A percentile compares a stretch with the other conserved stretches of the same genome.
These are phyloP conservation scores for Emericellopsis atlantica DNA, from an alignment of 2,329 filamentous ascomycete genomes.

Conservation along the genomic window DNA sequence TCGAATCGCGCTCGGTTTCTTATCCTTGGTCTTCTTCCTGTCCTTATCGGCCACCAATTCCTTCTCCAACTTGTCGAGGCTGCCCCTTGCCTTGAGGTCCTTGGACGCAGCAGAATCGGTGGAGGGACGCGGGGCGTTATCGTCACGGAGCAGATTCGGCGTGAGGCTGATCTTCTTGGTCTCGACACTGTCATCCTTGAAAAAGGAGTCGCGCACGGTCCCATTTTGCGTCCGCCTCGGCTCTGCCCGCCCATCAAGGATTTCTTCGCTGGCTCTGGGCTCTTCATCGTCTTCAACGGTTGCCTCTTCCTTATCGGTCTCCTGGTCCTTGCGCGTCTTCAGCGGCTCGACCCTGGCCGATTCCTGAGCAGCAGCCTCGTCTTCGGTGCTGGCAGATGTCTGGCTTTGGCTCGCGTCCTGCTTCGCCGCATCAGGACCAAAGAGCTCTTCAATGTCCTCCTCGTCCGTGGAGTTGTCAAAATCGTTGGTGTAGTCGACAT, in stretches of 20 bases:
- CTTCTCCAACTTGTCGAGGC: conserved; percentile 57
- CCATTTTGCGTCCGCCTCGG: conserved; percentile 65
- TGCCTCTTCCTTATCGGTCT: conserved; percentile 6
- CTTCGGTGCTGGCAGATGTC: conserved; percentile 10
- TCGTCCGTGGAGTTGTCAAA: conserved; percentile 78
- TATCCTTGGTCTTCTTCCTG: conserved; percentile 54
- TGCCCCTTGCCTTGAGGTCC: conserved; percentile 45
- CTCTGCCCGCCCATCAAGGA: conserved; percentile 41
- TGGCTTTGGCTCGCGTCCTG: conserved; percentile 8
- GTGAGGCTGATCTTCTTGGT: conserved; percentile 97
- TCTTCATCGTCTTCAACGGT: conserved; percentile 22
- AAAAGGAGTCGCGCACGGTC: conserved; percentile 86
- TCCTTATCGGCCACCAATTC: conserved; percentile 52
- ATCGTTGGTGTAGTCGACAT: conserved; percentile 72
- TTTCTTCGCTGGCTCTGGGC: conserved; percentile 49
- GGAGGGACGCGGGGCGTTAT: conserved; percentile 46
- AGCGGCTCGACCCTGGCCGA: background rate
- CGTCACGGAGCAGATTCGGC: conserved; percentile 80
- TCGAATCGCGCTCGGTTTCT: conserved; percentile 43
- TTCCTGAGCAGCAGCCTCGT: conserved; percentile 31
- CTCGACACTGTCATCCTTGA: conserved; percentile 89
- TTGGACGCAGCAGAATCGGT: conserved; percentile 23
- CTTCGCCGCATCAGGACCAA: conserved; percentile 19
- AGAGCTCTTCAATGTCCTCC: conserved; percentile 33
- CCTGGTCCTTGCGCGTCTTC: background rate